Percentiles rank a stretch among this genome's conserved stretches.
These are phyloP conservation scores for Coemansia sp. DNA, from an alignment of 192 early-diverging fungal genomes.

Conservation along the genomic window DNA sequence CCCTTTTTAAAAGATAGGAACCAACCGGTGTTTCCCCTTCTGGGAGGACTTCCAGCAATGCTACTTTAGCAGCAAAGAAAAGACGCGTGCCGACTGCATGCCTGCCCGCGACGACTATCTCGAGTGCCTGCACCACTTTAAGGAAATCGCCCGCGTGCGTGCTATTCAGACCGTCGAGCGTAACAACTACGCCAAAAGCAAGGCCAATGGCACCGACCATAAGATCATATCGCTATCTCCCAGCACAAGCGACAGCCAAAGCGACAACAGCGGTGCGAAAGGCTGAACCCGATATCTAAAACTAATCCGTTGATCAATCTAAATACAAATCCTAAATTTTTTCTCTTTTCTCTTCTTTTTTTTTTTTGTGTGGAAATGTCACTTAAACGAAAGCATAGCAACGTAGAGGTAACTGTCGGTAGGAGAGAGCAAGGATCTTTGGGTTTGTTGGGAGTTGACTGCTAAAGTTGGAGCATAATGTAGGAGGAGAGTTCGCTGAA, in stretches of 20 bases:
- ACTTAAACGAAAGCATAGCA: slow-evolving; percentile 30
- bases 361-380: slow-evolving; percentile 12
- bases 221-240: slow-evolving; percentile 39
- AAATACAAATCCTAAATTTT: background rate
- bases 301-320: background rate
- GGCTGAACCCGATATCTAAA: too few species aligned
- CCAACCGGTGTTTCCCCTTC: slow-evolving; percentile 90
- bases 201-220: slow-evolving; percentile 46
- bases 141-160: slow-evolving; percentile 67
- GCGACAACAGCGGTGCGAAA: background rate
- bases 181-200: slow-evolving; percentile 41
- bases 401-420: slow-evolving; percentile 10
- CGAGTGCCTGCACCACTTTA: slow-evolving; percentile 94
- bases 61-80: slow-evolving; percentile 70
- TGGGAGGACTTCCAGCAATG: slow-evolving; percentile 98
- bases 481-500: slow-evolving; percentile 15
- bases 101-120: slow-evolving; percentile 87
- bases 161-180: slow-evolving; percentile 51
- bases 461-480: background rate
- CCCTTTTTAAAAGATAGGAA: slow-evolving; percentile 52
- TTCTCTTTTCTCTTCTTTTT: too few species aligned
- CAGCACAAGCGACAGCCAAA: background rate
- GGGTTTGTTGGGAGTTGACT: too few species aligned
- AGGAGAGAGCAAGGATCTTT: too few species aligned
- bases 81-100: slow-evolving; percentile 72